Percentiles rank a stretch among this genome's conserved stretches.
phyloP scores from a whole-genome alignment of 345 rosid species.

The Euphorbia peplus region DNA sequence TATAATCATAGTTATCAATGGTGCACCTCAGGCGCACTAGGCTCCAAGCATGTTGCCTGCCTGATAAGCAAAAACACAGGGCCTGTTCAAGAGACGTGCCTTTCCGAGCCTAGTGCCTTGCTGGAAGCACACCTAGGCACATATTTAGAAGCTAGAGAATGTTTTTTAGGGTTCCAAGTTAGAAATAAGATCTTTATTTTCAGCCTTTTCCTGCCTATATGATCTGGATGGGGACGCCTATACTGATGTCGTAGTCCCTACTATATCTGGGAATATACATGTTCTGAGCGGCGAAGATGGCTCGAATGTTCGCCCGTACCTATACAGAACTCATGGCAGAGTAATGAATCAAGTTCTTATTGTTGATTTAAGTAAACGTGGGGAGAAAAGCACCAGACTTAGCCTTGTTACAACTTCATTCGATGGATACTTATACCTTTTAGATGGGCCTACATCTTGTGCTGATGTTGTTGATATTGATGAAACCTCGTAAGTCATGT shows the following conservation, averaged over 20 bases:
- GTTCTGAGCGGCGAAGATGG: slow-evolving; percentile 98
- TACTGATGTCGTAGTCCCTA: slow-evolving; percentile 90
- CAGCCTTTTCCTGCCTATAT: too few species aligned
- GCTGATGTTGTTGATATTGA: slow-evolving; percentile 97
- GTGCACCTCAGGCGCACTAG: too few species aligned
- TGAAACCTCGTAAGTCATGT: slow-evolving; percentile 85
- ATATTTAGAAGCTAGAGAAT: too few species aligned
- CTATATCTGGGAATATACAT: slow-evolving; percentile 83
- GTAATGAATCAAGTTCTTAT: slow-evolving; percentile 98
- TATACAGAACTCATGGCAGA: slow-evolving; percentile 96
- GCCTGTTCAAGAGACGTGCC: too few species aligned
- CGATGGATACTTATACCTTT: slow-evolving; percentile 93
- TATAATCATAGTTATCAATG: background rate
- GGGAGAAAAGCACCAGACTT: slow-evolving; percentile 79
- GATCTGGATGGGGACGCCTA: slow-evolving; percentile 97
- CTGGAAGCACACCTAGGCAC: too few species aligned
- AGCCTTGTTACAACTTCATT: slow-evolving; percentile 90
- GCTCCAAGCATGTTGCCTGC: too few species aligned
- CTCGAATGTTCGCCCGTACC: slow-evolving; percentile 77
- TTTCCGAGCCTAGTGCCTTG: too few species aligned
- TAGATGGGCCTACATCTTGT: slow-evolving; percentile 97
- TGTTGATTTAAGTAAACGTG: slow-evolving; percentile 74
- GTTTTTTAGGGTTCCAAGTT: too few species aligned
- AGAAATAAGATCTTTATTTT: too few species aligned
- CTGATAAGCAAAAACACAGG: too few species aligned